Percentiles rank a stretch among this genome's conserved stretches.
Conservation (phyloP, 768 basidiomycete species). For the Tricholoma saponaceum region DNA sequence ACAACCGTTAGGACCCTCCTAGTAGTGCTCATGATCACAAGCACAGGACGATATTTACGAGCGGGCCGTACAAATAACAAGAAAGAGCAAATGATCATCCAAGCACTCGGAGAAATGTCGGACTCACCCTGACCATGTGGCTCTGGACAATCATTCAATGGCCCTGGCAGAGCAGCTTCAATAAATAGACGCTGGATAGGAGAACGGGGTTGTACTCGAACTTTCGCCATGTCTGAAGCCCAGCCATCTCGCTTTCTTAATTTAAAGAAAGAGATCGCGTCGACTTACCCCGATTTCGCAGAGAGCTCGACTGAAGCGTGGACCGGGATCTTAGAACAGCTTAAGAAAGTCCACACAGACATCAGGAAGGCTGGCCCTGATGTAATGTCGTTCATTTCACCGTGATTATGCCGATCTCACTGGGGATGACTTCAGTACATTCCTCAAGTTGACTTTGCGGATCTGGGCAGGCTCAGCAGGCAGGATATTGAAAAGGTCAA, state of each 20-base stretch:
- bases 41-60: no score
- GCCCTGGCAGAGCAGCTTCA: no score
- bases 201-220: neutral
- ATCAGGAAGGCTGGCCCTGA: conserved; percentile 45
- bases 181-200: neutral
- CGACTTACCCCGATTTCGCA: conserved; percentile 47
- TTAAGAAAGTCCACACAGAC: conserved; percentile 39
- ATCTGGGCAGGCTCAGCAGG: conserved; percentile 41
- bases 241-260: conserved; percentile 50
- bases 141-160: neutral
- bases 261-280: conserved; percentile 54
- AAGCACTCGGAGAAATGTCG: neutral
- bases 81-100: no score
- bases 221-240: conserved; percentile 9
- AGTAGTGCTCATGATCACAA: no score
- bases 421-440: conserved; percentile 38
- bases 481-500: conserved; percentile 48
- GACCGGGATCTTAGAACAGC: conserved; percentile 51
- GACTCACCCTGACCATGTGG: neutral
- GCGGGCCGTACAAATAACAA: no score
- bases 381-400: conserved; percentile 28
- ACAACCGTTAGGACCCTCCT: no score
- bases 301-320: conserved; percentile 48
- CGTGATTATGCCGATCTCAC: neutral
- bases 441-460: conserved; percentile 56